Evolutionary conservation across 2,329 filamentous ascomycete species (phyloP), one percentile per base, ranked within the genome.

Genomic region (Fusarium sp.): DNA sequence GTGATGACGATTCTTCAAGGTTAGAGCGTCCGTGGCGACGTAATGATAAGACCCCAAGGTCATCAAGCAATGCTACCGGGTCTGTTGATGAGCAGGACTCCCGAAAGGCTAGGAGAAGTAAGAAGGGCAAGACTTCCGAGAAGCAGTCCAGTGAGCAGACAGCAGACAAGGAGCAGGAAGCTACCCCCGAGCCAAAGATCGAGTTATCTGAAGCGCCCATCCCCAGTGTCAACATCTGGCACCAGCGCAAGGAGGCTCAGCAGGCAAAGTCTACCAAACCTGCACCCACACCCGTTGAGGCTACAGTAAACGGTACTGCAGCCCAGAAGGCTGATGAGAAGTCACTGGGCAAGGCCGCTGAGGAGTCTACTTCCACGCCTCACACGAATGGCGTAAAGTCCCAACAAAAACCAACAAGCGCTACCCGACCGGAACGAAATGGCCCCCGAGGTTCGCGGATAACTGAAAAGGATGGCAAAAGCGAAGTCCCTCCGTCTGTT

Each of bases 191-290:
- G 58, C 79, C 84, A 67, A 86, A 88, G 69, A 78, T 86, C 39
- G 84, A 89, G 68, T 80, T 97, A 37, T 88, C 89, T 42, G 92
- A 95, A 58, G 94, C 94, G 15, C 90, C 92, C 27, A 82, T 91
- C 38, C 95, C 95, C 1, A 76, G 86, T 2, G 90, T 97, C 54
- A 99, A 99, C 74, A 80, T 93, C 61, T 99, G 95, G 94, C 84
- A 88, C 61, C 87, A 93, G 76, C 86, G 93, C 52, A 88, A 84
- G 68, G 88, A 92, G 70, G 87, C 87, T 42, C 77, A 82, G 39
- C 79, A 82, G 61, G 79, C 84, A 35, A 88, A 86, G 73, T 60
- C 56, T 37, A 72, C 74, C 21, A 83, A 81, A 69, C 51, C 70
- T 13, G 41, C 72, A 11, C 50, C 67, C 9, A 60, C 63, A 17